Evolutionary conservation across 83 land plant species (phyloP), one percentile per base, ranked within the genome.

Genomic region (Diphasiastrum complanatum): DNA sequence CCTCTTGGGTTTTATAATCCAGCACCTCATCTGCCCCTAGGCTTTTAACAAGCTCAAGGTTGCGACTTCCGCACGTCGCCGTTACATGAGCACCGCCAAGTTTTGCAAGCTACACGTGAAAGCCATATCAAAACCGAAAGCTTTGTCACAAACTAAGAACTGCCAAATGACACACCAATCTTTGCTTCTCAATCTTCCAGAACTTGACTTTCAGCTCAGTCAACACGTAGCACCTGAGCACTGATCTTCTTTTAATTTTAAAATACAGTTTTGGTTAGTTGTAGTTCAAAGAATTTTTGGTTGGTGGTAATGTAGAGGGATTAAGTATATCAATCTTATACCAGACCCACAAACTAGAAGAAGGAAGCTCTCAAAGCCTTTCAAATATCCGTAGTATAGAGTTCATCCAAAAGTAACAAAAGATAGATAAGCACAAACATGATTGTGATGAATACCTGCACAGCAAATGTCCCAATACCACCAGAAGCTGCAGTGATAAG

Each of bases 401-500:
- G 33, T 10, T 30, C 22, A 55, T 3, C 33, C 20, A 0, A 18
- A 18, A 22, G 22, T 2, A 12, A 18, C 19, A 8, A 47, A 40
- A 40, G 8, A 8, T 40, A 40, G 43, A 16, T 40, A 8, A 8
- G 43, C 8, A 8, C 8, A 16, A 40, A 40, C 12, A 8, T 8
- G 43, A 16, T 16, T 49, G n/a, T n/a, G n/a, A n/a, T 49, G 10
- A 5, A 8, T 51, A 75, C 75, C 75, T 75, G 86, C 1, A 83
- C 83, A 18, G 78, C 83, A 65, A 76, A 79, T 38, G 72, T 75
- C 3, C 86, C 86, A 18, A 83, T 83, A 6, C 83, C 86, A 49
- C 83, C 86, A 27, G 83, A 83, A 0, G 83, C 86, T 29, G 76
- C 86, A 30, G 87, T 80, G 31, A 84, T 33, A 12, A 84, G 81